These are phyloP conservation scores for Rhizopogon roseolus DNA, from an alignment of 768 basidiomycete species.

Conservation along the genomic window DNA sequence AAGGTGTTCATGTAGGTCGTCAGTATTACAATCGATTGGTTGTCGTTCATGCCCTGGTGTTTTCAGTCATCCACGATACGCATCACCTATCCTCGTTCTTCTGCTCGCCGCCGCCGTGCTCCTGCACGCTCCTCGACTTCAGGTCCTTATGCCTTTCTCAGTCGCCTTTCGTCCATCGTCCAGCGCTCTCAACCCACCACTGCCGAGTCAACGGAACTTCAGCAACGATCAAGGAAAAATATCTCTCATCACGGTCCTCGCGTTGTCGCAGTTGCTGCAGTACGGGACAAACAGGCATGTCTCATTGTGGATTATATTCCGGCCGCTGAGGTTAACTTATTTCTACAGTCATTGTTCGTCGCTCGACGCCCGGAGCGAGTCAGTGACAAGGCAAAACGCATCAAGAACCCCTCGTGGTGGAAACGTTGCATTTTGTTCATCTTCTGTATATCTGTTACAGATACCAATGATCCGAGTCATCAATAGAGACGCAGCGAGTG, in stretches of 20 bases:
- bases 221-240: background rate
- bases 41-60: background rate
- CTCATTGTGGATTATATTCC: background rate
- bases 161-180: background rate
- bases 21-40: background rate
- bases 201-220: background rate
- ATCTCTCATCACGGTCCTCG: too few species aligned
- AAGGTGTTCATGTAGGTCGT: background rate
- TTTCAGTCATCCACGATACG: background rate
- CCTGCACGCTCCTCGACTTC: background rate
- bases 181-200: background rate
- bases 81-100: too few species aligned
- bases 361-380: background rate
- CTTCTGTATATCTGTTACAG: background rate
- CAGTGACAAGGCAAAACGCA: too few species aligned
- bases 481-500: background rate
- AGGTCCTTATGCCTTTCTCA: background rate
- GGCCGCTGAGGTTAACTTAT: background rate
- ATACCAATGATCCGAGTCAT: background rate
- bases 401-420: background rate
- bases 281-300: background rate
- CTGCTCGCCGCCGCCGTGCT: background rate
- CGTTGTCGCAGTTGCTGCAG: background rate
- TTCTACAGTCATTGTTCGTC: background rate
- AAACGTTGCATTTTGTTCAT: background rate